These are phyloP conservation scores for Naganishia sp. DNA, from an alignment of 1,284 basidiomycete genomes.

Conservation along the genomic window DNA sequence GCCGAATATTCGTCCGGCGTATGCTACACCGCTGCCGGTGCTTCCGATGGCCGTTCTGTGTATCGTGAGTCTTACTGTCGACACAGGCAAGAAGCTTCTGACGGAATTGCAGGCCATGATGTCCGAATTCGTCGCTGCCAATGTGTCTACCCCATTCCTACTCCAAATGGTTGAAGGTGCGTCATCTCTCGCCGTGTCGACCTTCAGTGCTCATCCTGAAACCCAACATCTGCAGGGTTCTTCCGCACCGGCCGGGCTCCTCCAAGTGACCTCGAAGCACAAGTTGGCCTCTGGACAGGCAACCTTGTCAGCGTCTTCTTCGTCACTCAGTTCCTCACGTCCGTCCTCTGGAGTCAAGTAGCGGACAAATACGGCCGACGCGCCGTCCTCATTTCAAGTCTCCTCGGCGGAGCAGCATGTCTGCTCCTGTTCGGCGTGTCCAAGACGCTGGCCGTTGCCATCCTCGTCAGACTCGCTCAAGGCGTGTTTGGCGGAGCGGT, in stretches of 20 bases:
- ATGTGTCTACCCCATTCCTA: slow-evolving; percentile 83
- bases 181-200: slow-evolving; percentile 31
- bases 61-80: slow-evolving; percentile 63
- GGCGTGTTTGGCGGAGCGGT: slow-evolving; percentile 94
- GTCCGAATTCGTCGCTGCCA: slow-evolving; percentile 87
- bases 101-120: slow-evolving; percentile 71
- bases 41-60: slow-evolving; percentile 88
- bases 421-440: slow-evolving; percentile 25
- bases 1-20: slow-evolving; percentile 53
- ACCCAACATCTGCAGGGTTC: slow-evolving; percentile 38
- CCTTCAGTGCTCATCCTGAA: neutral
- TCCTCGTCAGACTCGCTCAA: slow-evolving; percentile 85
- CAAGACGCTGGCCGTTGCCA: slow-evolving; percentile 57
- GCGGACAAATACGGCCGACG: slow-evolving; percentile 88
- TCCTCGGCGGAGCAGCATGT: slow-evolving; percentile 59
- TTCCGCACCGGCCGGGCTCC: slow-evolving; percentile 39
- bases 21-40: slow-evolving; percentile 74
- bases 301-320: slow-evolving; percentile 58
- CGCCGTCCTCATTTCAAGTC: slow-evolving; percentile 77
- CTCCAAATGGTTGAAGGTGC: slow-evolving; percentile 88
- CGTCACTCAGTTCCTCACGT: slow-evolving; percentile 75
- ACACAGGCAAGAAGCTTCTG: neutral
- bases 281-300: slow-evolving; percentile 54
- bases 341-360: slow-evolving; percentile 86
- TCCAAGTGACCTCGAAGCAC: slow-evolving; percentile 49